A percentile compares a stretch with the other conserved stretches of the same genome.
These are phyloP conservation scores for Oryza nivara DNA, from an alignment of 176 grass and related monocot species.

Conservation along the genomic window DNA sequence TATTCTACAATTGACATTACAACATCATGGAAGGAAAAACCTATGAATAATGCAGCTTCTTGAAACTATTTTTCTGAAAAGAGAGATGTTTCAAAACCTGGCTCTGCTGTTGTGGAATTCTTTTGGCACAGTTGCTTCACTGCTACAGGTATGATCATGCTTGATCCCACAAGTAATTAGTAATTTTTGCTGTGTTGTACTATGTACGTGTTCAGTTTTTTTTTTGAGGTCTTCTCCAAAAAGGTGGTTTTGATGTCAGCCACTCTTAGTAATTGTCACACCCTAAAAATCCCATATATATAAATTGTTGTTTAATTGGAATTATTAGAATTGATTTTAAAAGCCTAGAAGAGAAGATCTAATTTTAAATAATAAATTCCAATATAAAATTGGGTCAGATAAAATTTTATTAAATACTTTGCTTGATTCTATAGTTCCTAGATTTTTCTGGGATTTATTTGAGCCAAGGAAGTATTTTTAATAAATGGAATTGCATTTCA, in stretches of 20 bases:
- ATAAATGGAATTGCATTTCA: no score
- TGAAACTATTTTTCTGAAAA: conserved; percentile 37
- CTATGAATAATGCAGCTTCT: conserved; percentile 32
- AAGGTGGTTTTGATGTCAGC: no score
- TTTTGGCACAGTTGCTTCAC: conserved; percentile 63
- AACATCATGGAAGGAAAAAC: background rate
- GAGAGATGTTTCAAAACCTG: conserved; percentile 72
- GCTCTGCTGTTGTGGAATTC: conserved; percentile 73
- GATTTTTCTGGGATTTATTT: no score
- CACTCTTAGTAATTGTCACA: background rate
- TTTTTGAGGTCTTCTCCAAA: background rate
- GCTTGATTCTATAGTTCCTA: no score
- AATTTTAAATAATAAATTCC: no score
- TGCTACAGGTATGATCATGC: conserved; percentile 59
- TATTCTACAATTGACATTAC: background rate
- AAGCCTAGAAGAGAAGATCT: no score
- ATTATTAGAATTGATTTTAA: no score
- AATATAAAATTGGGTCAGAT: no score
- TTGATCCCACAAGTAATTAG: background rate
- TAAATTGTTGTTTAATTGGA: no score
- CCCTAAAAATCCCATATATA: no score
- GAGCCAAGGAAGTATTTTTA: no score
- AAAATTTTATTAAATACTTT: no score
- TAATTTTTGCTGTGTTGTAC: background rate
- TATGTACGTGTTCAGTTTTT: background rate